Evolutionary conservation across 1,139 yeast species (phyloP).

Genomic region (Taiozyma sp.): DNA sequence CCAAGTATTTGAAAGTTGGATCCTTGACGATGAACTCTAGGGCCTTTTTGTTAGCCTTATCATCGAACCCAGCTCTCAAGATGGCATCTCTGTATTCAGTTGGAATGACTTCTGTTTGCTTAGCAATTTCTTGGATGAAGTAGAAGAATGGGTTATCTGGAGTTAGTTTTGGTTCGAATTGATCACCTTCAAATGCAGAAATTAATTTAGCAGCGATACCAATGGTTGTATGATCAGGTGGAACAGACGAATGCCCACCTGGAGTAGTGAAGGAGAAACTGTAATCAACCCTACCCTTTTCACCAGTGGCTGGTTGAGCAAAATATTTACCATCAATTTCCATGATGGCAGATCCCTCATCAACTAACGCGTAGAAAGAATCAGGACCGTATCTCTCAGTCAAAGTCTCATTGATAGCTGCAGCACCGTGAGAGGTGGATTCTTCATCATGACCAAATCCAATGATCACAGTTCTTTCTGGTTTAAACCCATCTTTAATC

Average conservation of each 20-base stretch:
- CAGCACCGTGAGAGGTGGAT: conserved; percentile 57
- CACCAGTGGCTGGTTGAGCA: conserved; percentile 59
- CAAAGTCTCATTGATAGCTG: conserved; percentile 37
- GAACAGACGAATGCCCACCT: conserved; percentile 75
- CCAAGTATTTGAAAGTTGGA: conserved; percentile 28
- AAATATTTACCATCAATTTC: conserved; percentile 41
- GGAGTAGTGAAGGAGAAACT: conserved; percentile 45
- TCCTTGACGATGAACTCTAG: conserved; percentile 25
- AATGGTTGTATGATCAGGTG: conserved; percentile 70
- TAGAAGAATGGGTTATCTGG: conserved; percentile 42
- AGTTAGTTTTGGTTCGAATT: conserved; percentile 39
- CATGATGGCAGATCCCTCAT: conserved; percentile 43
- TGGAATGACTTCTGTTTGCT: conserved; percentile 26
- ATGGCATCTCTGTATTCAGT: conserved; percentile 27
- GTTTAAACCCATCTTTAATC: conserved; percentile 41
- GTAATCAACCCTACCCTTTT: conserved; percentile 60
- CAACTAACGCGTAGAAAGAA: conserved; percentile 53
- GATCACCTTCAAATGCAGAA: conserved; percentile 43
- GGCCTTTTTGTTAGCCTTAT: conserved; percentile 34
- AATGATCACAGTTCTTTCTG: conserved; percentile 51
- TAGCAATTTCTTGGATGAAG: conserved; percentile 45
- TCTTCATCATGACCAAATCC: conserved; percentile 78
- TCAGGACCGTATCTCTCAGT: conserved; percentile 49
- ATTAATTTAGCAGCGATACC: conserved; percentile 61
- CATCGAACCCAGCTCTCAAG: conserved; percentile 35